Evolutionary conservation across 2,329 filamentous ascomycete species (phyloP).

Genomic region (Fusarium falciforme): DNA sequence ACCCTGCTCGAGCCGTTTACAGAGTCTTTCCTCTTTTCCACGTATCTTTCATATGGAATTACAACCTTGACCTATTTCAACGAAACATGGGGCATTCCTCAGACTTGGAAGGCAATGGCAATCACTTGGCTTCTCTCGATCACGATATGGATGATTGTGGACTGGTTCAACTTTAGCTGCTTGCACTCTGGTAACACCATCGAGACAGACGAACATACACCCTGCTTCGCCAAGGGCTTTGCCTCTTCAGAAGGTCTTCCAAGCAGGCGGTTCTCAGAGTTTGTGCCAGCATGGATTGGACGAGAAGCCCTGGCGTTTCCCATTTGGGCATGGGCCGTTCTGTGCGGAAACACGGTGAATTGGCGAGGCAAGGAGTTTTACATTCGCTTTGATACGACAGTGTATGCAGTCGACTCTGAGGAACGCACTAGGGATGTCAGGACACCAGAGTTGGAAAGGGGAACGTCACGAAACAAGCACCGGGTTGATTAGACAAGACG

Average conservation of each 20-base stretch:
- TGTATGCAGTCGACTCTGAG: conserved; percentile 58
- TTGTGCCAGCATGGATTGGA: conserved; percentile 86
- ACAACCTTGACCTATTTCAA: conserved; percentile 78
- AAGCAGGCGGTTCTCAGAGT: conserved; percentile 72
- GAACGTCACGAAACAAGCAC: conserved; percentile 37
- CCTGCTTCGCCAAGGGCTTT: conserved; percentile 73
- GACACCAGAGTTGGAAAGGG: conserved; percentile 43
- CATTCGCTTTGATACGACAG: conserved; percentile 87
- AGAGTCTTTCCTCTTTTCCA: conserved; percentile 85
- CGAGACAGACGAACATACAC: conserved; percentile 77
- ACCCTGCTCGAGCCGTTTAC: conserved; percentile 94
- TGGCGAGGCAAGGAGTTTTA: conserved; percentile 89
- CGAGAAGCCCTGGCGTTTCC: conserved; percentile 86
- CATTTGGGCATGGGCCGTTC: conserved; percentile 90
- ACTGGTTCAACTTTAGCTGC: conserved; percentile 78
- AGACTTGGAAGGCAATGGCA: conserved; percentile 75
- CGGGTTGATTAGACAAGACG: conserved; percentile 35
- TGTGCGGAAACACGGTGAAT: conserved; percentile 85
- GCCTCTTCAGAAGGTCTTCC: conserved; percentile 51
- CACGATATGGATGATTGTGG: conserved; percentile 76
- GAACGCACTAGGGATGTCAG: conserved; percentile 11
- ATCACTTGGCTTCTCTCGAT: conserved; percentile 75
- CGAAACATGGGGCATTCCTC: conserved; percentile 62
- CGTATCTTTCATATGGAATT: conserved; percentile 81
- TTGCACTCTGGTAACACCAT: conserved; percentile 81